phyloP scores from a whole-genome alignment of 2,329 filamentous ascomycete genomes.

The Fusarium humuli region DNA sequence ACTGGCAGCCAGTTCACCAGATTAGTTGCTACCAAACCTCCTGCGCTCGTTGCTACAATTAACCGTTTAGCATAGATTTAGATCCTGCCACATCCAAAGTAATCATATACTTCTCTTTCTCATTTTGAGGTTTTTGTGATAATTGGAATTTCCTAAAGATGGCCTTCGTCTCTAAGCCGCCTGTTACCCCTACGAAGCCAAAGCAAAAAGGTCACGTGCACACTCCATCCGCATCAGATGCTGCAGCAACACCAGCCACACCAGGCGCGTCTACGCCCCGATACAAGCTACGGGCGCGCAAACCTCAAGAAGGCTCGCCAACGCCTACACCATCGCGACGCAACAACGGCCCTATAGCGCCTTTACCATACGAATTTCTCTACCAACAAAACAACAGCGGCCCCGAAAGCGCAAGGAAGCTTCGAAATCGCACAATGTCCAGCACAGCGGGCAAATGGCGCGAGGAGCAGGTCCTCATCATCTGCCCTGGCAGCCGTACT shows the following conservation, averaged over 20 bases:
- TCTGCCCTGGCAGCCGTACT: slow-evolving; percentile 86
- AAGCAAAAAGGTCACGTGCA: slow-evolving; percentile 33
- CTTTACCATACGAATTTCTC: slow-evolving; percentile 12
- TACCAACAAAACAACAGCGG: slow-evolving; percentile 4
- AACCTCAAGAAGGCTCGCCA: slow-evolving; percentile 36
- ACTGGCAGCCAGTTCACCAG: neutral
- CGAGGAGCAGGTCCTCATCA: slow-evolving; percentile 75
- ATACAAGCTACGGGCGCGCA: slow-evolving; percentile 44
- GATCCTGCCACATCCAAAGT: neutral
- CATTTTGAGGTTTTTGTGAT: neutral
- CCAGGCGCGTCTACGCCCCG: slow-evolving; percentile 33
- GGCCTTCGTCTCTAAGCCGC: neutral
- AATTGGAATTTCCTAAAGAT: neutral
- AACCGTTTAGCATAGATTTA: rapidly evolving
- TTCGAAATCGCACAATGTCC: slow-evolving; percentile 59
- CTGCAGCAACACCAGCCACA: slow-evolving; percentile 30
- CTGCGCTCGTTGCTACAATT: neutral
- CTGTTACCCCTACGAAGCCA: slow-evolving; percentile 7
- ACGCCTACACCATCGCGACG: slow-evolving; percentile 39
- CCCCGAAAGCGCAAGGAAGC: slow-evolving; percentile 9
- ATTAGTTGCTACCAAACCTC: neutral
- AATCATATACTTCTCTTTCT: neutral
- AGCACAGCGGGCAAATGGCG: slow-evolving; percentile 69
- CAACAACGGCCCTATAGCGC: slow-evolving; percentile 27
- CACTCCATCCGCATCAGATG: slow-evolving; percentile 10